Percentiles rank a stretch among this genome's conserved stretches.
Conservation (phyloP, 2,329 filamentous ascomycete species). For the Aspergillus tanneri region DNA sequence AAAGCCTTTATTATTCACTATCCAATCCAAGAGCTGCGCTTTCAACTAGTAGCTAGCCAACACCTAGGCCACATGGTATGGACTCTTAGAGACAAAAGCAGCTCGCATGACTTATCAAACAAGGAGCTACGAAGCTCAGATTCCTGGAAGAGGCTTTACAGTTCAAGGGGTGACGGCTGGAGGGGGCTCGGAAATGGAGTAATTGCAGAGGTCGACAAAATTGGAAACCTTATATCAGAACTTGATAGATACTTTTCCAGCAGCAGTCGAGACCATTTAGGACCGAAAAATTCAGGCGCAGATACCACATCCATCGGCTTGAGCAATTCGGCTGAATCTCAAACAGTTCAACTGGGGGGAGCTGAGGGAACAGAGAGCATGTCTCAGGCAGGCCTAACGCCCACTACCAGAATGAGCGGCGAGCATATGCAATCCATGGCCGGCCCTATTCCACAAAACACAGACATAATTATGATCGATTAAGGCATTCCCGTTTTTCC, state of each 20-base stretch:
- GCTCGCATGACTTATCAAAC: slow-evolving; percentile 15
- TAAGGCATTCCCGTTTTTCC: slow-evolving; percentile 14
- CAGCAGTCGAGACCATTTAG: neutral
- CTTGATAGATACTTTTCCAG: slow-evolving; percentile 31
- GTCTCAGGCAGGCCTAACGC: neutral
- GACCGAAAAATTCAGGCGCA: neutral
- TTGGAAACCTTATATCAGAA: slow-evolving; percentile 34
- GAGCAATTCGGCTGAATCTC: neutral
- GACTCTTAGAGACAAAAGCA: slow-evolving; percentile 35
- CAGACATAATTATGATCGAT: slow-evolving; percentile 42
- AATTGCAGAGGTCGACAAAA: slow-evolving; percentile 33
- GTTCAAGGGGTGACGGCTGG: slow-evolving; percentile 41
- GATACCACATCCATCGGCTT: neutral
- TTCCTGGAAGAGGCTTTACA: slow-evolving; percentile 36
- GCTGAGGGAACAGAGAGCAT: neutral
- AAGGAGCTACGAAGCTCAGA: slow-evolving; percentile 22
- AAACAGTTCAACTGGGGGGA: neutral
- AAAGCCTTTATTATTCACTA: slow-evolving; percentile 39
- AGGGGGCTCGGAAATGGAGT: slow-evolving; percentile 41
- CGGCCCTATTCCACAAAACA: slow-evolving; percentile 12
- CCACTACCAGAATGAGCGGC: neutral
- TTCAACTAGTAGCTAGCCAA: slow-evolving; percentile 31
- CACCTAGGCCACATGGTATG: slow-evolving; percentile 34
- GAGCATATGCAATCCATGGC: slow-evolving; percentile 4
- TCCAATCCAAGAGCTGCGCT: slow-evolving; percentile 32